Conservation (phyloP, 106 monocot species). For the Allium sativum region DNA sequence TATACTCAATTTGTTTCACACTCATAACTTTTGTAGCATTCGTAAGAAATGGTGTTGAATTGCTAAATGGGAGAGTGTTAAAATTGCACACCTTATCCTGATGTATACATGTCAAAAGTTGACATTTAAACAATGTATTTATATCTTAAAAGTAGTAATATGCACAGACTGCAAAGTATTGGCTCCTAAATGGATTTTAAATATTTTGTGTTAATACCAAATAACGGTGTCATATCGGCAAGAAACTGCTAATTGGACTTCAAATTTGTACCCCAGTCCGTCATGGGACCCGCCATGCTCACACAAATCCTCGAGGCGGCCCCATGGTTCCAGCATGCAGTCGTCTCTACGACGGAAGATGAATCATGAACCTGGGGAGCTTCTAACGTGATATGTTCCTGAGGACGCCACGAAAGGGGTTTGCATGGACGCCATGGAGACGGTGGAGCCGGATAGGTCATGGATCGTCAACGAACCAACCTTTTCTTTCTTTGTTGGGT, state of each 20-base stretch:
- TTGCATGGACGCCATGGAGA: constrained; percentile 84
- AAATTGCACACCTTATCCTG: too few relatives aligned
- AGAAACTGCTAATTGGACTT: constrained; percentile 20
- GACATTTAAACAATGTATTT: too few relatives aligned
- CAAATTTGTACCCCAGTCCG: constrained; percentile 61
- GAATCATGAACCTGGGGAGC: constrained; percentile 89
- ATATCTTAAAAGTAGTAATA: too few relatives aligned
- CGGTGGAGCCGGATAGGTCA: constrained; percentile 88
- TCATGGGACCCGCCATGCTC: constrained; percentile 61
- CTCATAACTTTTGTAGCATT: too few relatives aligned
- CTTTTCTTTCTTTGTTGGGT: constrained; percentile 61
- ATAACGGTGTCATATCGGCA: too few relatives aligned
- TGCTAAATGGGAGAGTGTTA: too few relatives aligned
- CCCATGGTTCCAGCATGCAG: constrained; percentile 94
- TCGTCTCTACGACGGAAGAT: constrained; percentile 72
- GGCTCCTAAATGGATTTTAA: too few relatives aligned
- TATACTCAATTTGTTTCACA: too few relatives aligned
- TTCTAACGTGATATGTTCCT: constrained; percentile 66
- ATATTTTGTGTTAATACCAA: too few relatives aligned
- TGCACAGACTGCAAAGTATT: too few relatives aligned
- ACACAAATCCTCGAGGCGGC: constrained; percentile 95
- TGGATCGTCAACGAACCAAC: constrained; percentile 87
- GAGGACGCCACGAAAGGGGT: constrained; percentile 89
- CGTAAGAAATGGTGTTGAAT: too few relatives aligned
- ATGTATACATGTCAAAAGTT: too few relatives aligned